phyloP scores from a whole-genome alignment of 768 basidiomycete species.

The Trametes elegans region DNA sequence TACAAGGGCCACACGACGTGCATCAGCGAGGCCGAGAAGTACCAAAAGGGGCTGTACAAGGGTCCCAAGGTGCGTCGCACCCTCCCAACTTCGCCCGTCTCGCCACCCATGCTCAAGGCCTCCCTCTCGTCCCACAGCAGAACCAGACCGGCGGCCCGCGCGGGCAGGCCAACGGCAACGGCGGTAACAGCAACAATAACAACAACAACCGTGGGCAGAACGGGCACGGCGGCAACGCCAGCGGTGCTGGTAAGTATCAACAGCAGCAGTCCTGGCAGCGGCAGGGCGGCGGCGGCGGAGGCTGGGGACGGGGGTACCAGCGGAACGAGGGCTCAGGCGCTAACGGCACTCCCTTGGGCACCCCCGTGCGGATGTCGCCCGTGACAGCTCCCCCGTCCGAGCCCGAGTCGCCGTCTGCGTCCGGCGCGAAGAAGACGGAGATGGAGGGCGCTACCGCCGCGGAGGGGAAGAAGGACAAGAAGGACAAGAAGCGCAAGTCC shows the following conservation, averaged over 20 bases:
- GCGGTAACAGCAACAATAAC: conserved; percentile 7
- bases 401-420: conserved; percentile 3
- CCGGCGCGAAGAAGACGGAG: conserved; percentile 12
- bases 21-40: conserved; percentile 91
- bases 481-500: conserved; percentile 28
- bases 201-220: neutral
- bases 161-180: conserved; percentile 7
- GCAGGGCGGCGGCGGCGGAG: conserved; percentile 13
- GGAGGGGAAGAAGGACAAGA: conserved; percentile 27
- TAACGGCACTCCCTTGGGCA: conserved; percentile 71
- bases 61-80: conserved; percentile 56
- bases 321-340: conserved; percentile 50
- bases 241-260: conserved; percentile 28
- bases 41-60: conserved; percentile 84
- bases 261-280: conserved; percentile 16
- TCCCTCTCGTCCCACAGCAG: neutral
- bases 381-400: conserved; percentile 28
- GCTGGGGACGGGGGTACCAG: conserved; percentile 14
- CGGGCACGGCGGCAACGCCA: neutral
- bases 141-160: neutral
- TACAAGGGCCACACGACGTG: conserved; percentile 85
- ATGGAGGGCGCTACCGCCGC: neutral
- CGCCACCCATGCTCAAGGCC: too few species aligned
- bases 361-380: conserved; percentile 51
- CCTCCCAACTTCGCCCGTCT: conserved; percentile 12